Evolutionary conservation across 352 stramenopile genomes (phyloP), one percentile per base, ranked within the genome.

Genomic region (Globisporangium camurandrum): DNA sequence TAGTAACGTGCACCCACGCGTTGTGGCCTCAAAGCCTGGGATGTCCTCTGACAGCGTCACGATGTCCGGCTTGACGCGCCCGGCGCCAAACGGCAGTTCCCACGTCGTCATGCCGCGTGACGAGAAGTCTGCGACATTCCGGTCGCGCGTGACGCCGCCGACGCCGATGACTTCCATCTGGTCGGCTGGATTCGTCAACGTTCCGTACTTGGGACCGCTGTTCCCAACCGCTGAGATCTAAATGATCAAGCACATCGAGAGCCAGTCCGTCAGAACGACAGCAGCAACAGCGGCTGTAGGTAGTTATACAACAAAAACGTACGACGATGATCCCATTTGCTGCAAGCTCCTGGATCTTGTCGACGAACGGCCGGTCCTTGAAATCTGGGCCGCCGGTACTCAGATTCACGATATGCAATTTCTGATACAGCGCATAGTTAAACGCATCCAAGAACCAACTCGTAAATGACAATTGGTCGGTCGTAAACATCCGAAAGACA

Each of bases 381-480:
- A 93, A 94, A 36, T 94, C 86, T 9, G 85, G 77, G 1, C 84
- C 80, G 43, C 85, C 85, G 14, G 86, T 88, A 48, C 80, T 93
- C 20, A 94, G 67, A 54, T 96, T 96, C n/a, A 96, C 54, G 24
- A 91, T 67, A 30, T 95, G 66, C 24, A 95, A 72, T 10, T 64
- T 53, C 27, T 78, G 68, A 44, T 83, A 90, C 5, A 95, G 51
- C 17, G 84, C 79, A 56, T 93, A 95, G 52, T 96, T 96, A 60
- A 96, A 93, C 6, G 84, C 86, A 47, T 95, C 86, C 4, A 95
- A 67, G 59, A 94, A 94, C 86, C 84, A 95, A 12, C 84, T 91
- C 23, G 86, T 95, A 53, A 93, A 95, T 23, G 80, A 91, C 27
- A 93, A 59, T 48, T 92, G 82, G 14, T 89, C 64, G n/a, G 64